These are phyloP conservation scores for Xanthoconium purpureum DNA, from an alignment of 768 basidiomycete genomes.

Conservation along the genomic window DNA sequence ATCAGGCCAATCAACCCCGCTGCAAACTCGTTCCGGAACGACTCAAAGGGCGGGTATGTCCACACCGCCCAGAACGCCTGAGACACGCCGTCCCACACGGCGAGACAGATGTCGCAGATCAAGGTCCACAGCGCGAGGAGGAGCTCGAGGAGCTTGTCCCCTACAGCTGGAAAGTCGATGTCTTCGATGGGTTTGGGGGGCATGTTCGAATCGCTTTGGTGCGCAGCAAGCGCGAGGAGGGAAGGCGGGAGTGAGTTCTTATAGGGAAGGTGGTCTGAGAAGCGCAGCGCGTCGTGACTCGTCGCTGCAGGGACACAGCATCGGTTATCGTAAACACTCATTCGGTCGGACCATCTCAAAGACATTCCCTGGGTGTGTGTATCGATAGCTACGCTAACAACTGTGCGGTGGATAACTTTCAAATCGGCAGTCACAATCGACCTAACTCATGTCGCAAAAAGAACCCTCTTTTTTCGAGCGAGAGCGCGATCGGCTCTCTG, in stretches of 20 bases:
- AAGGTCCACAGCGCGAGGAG: conserved; percentile 8
- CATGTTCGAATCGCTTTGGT: not conserved
- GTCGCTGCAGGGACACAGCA: no score
- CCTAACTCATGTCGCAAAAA: conserved; percentile 24
- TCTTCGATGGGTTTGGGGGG: conserved; percentile 14
- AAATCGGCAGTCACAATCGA: no score
- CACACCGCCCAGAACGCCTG: conserved; percentile 7
- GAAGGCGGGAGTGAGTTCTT: no score
- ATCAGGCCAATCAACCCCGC: conserved; percentile 7
- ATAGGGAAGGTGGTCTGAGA: no score
- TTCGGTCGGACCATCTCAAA: no score
- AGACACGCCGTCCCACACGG: conserved; percentile 3
- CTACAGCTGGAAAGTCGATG: conserved; percentile 13
- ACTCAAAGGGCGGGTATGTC: conserved; percentile 24
- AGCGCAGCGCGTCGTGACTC: not conserved
- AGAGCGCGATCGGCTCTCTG: conserved; percentile 71
- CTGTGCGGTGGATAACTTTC: no score
- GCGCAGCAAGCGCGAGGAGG: no score
- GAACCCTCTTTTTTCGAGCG: conserved; percentile 70
- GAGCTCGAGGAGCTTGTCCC: conserved; percentile 12
- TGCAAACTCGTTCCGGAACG: conserved; percentile 15
- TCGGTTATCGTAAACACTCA: no score
- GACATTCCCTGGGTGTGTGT: no score
- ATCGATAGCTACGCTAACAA: no score
- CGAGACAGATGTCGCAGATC: conserved; percentile 1